These are phyloP conservation scores for Zanthoxylum bungeanum DNA, from an alignment of 345 rosid species.

Conservation along the genomic window DNA sequence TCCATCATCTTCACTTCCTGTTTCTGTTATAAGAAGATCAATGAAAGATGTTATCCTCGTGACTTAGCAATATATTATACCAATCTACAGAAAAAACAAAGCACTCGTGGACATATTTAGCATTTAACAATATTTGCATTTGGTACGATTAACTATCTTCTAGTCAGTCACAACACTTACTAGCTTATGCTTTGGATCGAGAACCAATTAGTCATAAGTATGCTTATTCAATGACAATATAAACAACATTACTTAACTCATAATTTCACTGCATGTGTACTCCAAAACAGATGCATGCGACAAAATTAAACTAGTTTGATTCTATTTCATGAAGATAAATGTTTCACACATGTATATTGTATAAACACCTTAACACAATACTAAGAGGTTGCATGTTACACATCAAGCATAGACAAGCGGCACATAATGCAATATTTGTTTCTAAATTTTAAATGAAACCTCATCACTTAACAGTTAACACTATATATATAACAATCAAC, in stretches of 20 bases:
- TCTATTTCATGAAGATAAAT: background rate
- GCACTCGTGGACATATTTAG: background rate
- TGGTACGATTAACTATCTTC: background rate
- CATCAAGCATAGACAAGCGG: background rate
- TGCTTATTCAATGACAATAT: background rate
- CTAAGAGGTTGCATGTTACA: background rate
- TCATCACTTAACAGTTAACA: background rate
- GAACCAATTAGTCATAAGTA: background rate
- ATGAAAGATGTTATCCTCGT: slow-evolving; percentile 7
- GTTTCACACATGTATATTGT: background rate
- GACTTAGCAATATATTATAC: background rate
- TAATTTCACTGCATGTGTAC: background rate
- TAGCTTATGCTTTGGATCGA: background rate
- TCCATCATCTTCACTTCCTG: slow-evolving; percentile 99
- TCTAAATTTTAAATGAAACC: background rate
- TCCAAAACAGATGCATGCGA: background rate
- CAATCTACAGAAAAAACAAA: background rate
- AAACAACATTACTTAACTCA: background rate
- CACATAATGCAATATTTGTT: background rate
- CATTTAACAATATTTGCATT: background rate
- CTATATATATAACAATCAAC: background rate
- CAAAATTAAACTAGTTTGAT: background rate
- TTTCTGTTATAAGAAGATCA: slow-evolving; percentile 52
- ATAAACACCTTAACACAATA: background rate
- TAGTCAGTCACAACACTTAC: background rate